phyloP scores from a whole-genome alignment of 2,329 filamentous ascomycete species.

The Fusarium fujikuroi region DNA sequence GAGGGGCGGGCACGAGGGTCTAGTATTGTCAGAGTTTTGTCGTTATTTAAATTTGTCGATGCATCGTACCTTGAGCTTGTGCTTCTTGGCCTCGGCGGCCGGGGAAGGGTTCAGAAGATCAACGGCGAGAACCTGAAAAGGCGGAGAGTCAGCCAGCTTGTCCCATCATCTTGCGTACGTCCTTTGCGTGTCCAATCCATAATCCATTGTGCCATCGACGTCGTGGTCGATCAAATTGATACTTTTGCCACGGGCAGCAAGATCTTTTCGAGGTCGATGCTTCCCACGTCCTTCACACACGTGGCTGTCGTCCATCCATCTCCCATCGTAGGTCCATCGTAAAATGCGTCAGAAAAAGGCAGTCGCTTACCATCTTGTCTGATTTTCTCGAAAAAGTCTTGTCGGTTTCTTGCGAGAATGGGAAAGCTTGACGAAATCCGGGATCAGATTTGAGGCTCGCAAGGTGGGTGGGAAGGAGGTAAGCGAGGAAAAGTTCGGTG shows the following conservation, averaged over 20 bases:
- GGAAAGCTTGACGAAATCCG: slow-evolving; percentile 65
- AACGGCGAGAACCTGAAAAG: slow-evolving; percentile 94
- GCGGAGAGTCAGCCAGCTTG: slow-evolving; percentile 58
- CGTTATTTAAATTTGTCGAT: slow-evolving; percentile 26
- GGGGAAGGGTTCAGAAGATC: slow-evolving; percentile 99
- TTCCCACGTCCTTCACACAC: slow-evolving; percentile 36
- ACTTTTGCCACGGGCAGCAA: slow-evolving; percentile 32
- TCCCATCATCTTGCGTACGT: slow-evolving; percentile 33
- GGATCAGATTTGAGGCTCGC: slow-evolving; percentile 65
- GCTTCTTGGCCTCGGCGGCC: slow-evolving; percentile 98
- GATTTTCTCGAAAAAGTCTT: slow-evolving; percentile 58
- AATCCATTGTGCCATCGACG: slow-evolving; percentile 10
- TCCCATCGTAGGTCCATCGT: slow-evolving; percentile 37
- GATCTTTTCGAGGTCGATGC: slow-evolving; percentile 15
- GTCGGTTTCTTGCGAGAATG: slow-evolving; percentile 59
- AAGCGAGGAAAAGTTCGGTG: slow-evolving; percentile 62
- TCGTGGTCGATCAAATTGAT: slow-evolving; percentile 31
- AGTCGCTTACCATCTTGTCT: slow-evolving; percentile 76
- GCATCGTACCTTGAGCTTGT: slow-evolving; percentile 96
- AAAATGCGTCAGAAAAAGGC: slow-evolving; percentile 30
- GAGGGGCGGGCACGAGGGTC: slow-evolving; percentile 94
- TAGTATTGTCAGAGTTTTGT: slow-evolving; percentile 52
- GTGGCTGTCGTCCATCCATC: slow-evolving; percentile 33
- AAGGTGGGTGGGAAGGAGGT: slow-evolving; percentile 59
- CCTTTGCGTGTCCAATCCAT: slow-evolving; percentile 24